Evolutionary conservation across 192 early-diverging fungal species (phyloP).

Genomic region (Backusella luteola): DNA sequence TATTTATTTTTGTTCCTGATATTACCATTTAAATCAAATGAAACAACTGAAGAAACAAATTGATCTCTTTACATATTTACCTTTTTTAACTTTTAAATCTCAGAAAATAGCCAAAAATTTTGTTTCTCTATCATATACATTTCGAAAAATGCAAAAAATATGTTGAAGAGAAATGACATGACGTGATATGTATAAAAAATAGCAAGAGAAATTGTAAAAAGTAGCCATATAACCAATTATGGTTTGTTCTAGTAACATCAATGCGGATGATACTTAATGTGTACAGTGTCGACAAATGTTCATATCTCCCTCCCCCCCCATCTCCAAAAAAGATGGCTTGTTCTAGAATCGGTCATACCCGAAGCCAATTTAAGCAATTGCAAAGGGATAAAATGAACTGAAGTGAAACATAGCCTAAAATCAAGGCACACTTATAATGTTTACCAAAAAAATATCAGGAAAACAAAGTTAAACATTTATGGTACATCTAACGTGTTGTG

Average conservation of each 20-base stretch:
- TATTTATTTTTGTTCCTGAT: not conserved
- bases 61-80: not conserved
- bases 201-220: not conserved
- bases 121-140: not conserved
- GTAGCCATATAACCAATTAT: not conserved
- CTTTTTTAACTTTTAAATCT: not conserved
- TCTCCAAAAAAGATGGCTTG: not conserved
- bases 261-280: not conserved
- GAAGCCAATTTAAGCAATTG: not conserved
- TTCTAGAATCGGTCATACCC: conserved; percentile 8
- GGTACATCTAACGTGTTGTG: conserved; percentile 6
- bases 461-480: conserved; percentile 11
- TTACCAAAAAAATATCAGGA: not conserved
- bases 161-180: not conserved
- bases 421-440: not conserved
- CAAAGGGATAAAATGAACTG: not conserved
- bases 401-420: conserved; percentile 8
- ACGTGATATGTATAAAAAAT: not conserved
- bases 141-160: not conserved
- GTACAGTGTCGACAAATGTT: not conserved
- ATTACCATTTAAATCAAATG: conserved; percentile 4
- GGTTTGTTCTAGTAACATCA: not conserved
- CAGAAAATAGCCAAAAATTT: not conserved
- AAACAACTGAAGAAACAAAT: not conserved
- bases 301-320: not conserved